Base-by-base conservation (phyloP, 73 alveolate species). In the Urostyla sp. region DNA sequence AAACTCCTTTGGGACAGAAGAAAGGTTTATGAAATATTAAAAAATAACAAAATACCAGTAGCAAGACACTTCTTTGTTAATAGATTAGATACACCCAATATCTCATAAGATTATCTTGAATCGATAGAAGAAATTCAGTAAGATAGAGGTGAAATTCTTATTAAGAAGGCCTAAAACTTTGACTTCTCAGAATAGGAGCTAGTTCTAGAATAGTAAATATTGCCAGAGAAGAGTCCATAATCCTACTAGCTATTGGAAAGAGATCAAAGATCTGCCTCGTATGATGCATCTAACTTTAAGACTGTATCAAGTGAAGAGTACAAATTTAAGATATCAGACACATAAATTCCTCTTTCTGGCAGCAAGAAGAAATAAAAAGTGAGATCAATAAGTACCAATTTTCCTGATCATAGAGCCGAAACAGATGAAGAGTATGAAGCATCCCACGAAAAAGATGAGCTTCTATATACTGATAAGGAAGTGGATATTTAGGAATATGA, bases 1-100 rank as follows among this genome's bases (percentile, higher is more conserved):
- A 86, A 90, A 74, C 79, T 94, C 0, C 80, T 96, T 49, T 94
- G 98, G 98, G 99, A 96, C 72, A 59, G 99, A 13, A 90, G 94
- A 27, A 75, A 87, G 60, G 94, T 95, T 44, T 84, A 92, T 60
- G 43, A 87, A 38, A 67, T 93, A 16, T 76, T 90, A 48, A 85
- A 87, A 75, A 80, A 90, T 56, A 89, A 92, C 46, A 61, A 54
- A 23, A 90, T 93, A 31, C 95, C 95, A 0, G 75, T 76, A 49
- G 92, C 97, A 2, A 54, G 75, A 13, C 87, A 85, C 56, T 85
- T 67, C 75, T 80, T 92, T 23, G 82, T 89, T 34, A 91, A 92
- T 78, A 89, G 98, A 21, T 35, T 30, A 53, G 80, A 81, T 40
- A 81, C 77, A 8, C 60, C 72, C 0, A 80, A 69, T 15, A 67